Base-by-base conservation (phyloP, 1,139 yeast species). In the Debaryomyces sp. region DNA sequence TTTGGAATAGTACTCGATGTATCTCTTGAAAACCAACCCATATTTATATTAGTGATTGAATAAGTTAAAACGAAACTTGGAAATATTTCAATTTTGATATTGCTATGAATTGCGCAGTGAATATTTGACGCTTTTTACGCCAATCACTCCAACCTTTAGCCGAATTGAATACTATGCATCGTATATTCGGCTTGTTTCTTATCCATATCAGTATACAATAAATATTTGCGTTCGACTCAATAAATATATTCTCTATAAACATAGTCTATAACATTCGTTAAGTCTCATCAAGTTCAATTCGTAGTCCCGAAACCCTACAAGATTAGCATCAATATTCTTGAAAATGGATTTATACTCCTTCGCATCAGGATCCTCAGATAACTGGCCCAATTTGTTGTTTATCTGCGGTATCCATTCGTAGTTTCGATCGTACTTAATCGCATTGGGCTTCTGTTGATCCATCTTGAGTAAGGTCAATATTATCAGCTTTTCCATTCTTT, bases 251-350 rank as follows among this genome's bases (percentile, higher is more conserved):
- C 26, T 30, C 51, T 54, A 71, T 22, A 72, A 60, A 49, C 75
- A 71, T 41, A 68, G 47, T 13, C 51, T 46, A 43, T 58, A 57
- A 41, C 58, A 52, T 52, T 75, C 78, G 52, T 75, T 73, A 34
- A 75, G 54, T 35, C 67, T 54, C 73, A 73, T 71, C 15, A 72
- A 23, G 4, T 63, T 62, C 13, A 56, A 50, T 40, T 69, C 70
- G 49, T 69, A 68, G 27, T 70, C 66, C 38, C 58, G 54, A 47
- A 60, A 66, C 1, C 70, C 72, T 12, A 68, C 53, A 23, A 50
- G 49, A 33, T 57, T 54, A 2, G 51, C 34, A 37, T 44, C 57
- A 29, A 44, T 50, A 44, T n/a, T 54, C 53, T 18, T 43, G 18
- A 53, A 49, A n/a, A 55, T 48, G 12, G 46, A 49, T 27, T 53